Percentiles rank a stretch among this genome's conserved stretches.
Conservation (phyloP, 306 rosid species). For the Aeschynomene evenia region DNA sequence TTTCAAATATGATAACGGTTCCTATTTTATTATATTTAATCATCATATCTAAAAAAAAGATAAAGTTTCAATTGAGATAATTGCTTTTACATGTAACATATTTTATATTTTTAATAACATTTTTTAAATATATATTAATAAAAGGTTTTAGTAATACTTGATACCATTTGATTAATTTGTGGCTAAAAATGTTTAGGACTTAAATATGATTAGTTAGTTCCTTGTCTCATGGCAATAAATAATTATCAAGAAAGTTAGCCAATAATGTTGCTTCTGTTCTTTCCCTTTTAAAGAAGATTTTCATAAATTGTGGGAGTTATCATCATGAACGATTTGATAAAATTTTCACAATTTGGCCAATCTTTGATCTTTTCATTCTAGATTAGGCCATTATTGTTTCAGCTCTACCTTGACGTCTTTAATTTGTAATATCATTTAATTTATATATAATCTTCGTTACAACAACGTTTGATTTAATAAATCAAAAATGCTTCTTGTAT, state of each 20-base stretch:
- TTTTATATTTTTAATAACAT: no score
- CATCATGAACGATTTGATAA: background rate
- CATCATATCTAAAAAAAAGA: no score
- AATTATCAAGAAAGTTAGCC: background rate
- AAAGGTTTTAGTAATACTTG: no score
- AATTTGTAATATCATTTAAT: no score
- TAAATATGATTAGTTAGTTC: no score
- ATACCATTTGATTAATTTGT: no score
- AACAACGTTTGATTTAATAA: background rate
- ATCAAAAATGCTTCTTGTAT: background rate
- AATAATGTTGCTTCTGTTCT: background rate
- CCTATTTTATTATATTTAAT: no score
- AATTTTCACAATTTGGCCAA: background rate
- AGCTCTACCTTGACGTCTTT: background rate
- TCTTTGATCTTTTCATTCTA: background rate
- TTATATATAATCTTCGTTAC: background rate
- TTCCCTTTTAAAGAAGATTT: background rate
- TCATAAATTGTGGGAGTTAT: background rate
- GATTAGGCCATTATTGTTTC: background rate
- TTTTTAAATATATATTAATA: no score
- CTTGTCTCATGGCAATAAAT: background rate
- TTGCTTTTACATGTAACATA: no score
- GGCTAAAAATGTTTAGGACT: no score
- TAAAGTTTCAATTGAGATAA: no score
- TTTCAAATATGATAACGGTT: no score